A percentile compares a stretch with the other conserved stretches of the same genome.
phyloP scores from a whole-genome alignment of 352 stramenopile species.

The Globisporangium spinosum region DNA sequence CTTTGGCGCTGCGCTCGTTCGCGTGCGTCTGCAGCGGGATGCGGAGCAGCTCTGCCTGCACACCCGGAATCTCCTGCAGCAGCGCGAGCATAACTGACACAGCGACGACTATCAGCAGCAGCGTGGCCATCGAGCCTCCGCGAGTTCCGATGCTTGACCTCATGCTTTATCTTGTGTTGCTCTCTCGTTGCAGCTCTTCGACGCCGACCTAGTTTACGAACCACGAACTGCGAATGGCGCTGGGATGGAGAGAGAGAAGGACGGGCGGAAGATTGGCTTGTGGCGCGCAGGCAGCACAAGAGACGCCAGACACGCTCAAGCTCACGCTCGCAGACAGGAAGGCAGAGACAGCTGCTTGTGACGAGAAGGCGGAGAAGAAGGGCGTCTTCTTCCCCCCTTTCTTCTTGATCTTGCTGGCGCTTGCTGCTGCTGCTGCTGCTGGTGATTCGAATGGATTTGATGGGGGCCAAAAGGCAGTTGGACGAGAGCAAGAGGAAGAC shows the following conservation, averaged over 20 bases:
- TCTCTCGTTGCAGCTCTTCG: not conserved
- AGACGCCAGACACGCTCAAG: not conserved
- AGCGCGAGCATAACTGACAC: not conserved
- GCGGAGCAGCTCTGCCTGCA: slow-evolving; percentile 22
- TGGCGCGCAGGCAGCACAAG: not conserved
- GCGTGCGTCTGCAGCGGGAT: slow-evolving; percentile 34
- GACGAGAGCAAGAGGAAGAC: not conserved
- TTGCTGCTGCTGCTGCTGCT: not conserved
- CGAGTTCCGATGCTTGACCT: not conserved
- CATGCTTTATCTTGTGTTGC: not conserved
- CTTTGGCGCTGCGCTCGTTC: slow-evolving; percentile 25
- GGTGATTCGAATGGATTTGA: not conserved
- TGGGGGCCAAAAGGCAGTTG: not conserved
- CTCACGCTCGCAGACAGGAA: too few species aligned
- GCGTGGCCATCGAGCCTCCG: not conserved
- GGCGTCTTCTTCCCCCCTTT: not conserved
- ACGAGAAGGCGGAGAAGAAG: not conserved
- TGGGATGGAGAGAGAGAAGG: not conserved
- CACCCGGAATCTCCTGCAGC: not conserved
- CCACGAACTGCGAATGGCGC: not conserved
- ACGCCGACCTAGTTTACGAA: not conserved
- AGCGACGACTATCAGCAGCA: not conserved
- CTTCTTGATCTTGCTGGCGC: not conserved
- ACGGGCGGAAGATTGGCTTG: not conserved
- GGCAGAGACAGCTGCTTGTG: not conserved